These are phyloP conservation scores for Zygoascus biomembranicola DNA, from an alignment of 805 yeast species.

Conservation along the genomic window DNA sequence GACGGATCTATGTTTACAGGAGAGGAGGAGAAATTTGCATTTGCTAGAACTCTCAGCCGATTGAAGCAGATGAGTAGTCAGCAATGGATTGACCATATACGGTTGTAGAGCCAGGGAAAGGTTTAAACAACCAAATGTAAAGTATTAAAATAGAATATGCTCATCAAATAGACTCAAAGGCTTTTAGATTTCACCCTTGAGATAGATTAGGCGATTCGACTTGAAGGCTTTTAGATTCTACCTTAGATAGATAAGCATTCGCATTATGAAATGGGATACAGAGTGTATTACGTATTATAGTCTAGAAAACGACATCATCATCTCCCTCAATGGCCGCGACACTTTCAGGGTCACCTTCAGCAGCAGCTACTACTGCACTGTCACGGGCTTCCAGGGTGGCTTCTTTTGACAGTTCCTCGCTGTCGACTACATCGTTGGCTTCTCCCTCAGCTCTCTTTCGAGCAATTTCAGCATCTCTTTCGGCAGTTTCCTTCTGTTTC, in stretches of 20 bases:
- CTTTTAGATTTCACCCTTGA: too few species aligned
- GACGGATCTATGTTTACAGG: constrained; percentile 48
- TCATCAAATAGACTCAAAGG: too few species aligned
- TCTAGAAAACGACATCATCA: constrained; percentile 36
- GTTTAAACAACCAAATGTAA: too few species aligned
- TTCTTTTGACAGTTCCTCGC: constrained; percentile 55
- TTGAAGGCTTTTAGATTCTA: too few species aligned
- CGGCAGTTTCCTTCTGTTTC: constrained; percentile 74
- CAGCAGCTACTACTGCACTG: constrained; percentile 1
- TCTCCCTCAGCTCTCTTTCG: background rate
- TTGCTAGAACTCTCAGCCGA: constrained; percentile 89
- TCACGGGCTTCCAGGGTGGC: constrained; percentile 36
- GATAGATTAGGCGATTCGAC: too few species aligned
- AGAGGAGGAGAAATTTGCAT: constrained; percentile 94
- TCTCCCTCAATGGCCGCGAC: constrained; percentile 37
- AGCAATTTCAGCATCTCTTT: constrained; percentile 38
- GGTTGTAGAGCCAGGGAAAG: background rate
- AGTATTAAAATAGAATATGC: too few species aligned
- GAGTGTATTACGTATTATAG: background rate
- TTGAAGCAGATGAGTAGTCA: constrained; percentile 88
- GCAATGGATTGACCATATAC: constrained; percentile 50
- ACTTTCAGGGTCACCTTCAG: constrained; percentile 15
- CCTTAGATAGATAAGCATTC: too few species aligned
- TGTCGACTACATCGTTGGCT: constrained; percentile 6
- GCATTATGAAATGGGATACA: background rate